Percentiles rank a stretch among this genome's conserved stretches.
Conservation (phyloP, 2,329 filamentous ascomycete species). For the Lomentospora prolificans region DNA sequence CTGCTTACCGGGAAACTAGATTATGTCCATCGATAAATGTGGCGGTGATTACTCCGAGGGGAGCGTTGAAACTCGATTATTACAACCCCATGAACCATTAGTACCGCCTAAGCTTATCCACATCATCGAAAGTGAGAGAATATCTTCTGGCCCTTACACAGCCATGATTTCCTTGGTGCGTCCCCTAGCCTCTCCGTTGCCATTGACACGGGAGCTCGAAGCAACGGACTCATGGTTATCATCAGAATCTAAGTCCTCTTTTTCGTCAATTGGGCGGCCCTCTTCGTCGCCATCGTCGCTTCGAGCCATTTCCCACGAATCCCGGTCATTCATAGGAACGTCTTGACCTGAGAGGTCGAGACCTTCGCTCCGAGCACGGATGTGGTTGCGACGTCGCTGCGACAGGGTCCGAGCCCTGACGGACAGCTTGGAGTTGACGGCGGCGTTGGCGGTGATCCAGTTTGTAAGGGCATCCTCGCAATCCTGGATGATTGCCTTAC, state of each 20-base stretch:
- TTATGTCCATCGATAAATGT: too few species aligned
- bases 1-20: too few species aligned
- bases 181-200: slow-evolving; percentile 46
- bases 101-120: background rate
- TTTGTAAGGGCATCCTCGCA: slow-evolving; percentile 96
- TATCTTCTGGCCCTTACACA: slow-evolving; percentile 22
- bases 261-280: slow-evolving; percentile 37
- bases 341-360: slow-evolving; percentile 80
- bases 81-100: background rate
- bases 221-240: slow-evolving; percentile 37
- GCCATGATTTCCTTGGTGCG: slow-evolving; percentile 42
- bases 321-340: slow-evolving; percentile 63
- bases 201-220: slow-evolving; percentile 37
- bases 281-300: slow-evolving; percentile 59
- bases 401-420: slow-evolving; percentile 80
- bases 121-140: background rate
- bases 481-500: slow-evolving; percentile 98
- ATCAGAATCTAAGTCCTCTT: slow-evolving; percentile 54
- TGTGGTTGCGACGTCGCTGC: slow-evolving; percentile 68
- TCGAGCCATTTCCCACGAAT: slow-evolving; percentile 68
- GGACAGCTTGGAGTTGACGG: slow-evolving; percentile 79
- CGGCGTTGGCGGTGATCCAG: slow-evolving; percentile 87
- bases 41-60: too few species aligned
- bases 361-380: slow-evolving; percentile 59
- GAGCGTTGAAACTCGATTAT: too few species aligned